Percentiles rank a stretch among this genome's conserved stretches.
Evolutionary conservation across 371 early-diverging fungal species (phyloP).

Genomic region (Rhizopus stolonifer): DNA sequence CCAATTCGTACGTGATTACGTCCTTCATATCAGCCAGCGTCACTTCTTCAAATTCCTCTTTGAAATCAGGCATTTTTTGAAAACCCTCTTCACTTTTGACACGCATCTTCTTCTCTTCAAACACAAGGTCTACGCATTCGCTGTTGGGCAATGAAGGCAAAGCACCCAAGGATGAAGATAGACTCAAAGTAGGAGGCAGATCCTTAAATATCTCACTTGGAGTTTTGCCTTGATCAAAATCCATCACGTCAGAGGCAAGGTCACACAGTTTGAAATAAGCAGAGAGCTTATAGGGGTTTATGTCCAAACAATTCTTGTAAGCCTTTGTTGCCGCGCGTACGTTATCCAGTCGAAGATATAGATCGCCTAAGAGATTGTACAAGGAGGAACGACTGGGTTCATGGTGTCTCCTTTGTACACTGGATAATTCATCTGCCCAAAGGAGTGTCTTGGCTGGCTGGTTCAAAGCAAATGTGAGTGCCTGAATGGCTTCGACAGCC

Average conservation of each 20-base stretch:
- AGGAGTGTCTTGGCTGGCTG: slow-evolving; percentile 10
- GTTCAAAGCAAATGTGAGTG: slow-evolving; percentile 27
- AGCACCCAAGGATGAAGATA: slow-evolving; percentile 9
- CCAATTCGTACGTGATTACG: background rate
- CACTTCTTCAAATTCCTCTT: slow-evolving; percentile 21
- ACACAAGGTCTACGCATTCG: background rate
- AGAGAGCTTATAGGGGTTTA: slow-evolving; percentile 38
- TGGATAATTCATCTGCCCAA: slow-evolving; percentile 49
- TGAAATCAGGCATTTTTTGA: slow-evolving; percentile 26
- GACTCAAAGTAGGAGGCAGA: slow-evolving; percentile 10
- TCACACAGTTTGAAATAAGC: slow-evolving; percentile 41
- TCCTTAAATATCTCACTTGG: slow-evolving; percentile 30
- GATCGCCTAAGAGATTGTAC: slow-evolving; percentile 36
- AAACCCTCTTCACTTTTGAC: background rate
- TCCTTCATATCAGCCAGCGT: slow-evolving; percentile 26
- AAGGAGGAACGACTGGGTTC: slow-evolving; percentile 36
- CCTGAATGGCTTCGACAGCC: slow-evolving; percentile 50
- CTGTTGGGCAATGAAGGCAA: slow-evolving; percentile 1
- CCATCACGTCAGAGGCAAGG: slow-evolving; percentile 33
- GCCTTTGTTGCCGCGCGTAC: slow-evolving; percentile 27
- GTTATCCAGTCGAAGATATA: slow-evolving; percentile 35
- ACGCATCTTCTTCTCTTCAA: background rate
- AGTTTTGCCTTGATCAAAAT: slow-evolving; percentile 14
- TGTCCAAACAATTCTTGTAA: slow-evolving; percentile 20
- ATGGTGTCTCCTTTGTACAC: slow-evolving; percentile 28